These are phyloP conservation scores for Lichtheimia corymbifera DNA, from an alignment of 371 early-diverging fungal species.

Conservation along the genomic window DNA sequence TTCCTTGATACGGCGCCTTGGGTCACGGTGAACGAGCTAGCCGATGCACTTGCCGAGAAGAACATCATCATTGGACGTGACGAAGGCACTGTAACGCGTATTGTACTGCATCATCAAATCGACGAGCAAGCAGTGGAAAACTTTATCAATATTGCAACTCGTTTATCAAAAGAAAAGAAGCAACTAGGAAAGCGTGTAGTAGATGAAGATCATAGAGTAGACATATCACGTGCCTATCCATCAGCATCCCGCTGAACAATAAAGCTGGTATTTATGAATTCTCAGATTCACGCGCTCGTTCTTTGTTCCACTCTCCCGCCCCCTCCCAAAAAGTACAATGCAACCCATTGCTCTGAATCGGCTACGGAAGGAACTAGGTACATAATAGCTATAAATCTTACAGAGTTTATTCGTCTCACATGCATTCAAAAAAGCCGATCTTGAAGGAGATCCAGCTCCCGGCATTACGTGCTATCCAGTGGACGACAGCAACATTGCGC, in stretches of 20 bases:
- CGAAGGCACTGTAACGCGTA: slow-evolving; percentile 52
- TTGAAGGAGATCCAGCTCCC: slow-evolving; percentile 52
- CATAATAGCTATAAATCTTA: not conserved
- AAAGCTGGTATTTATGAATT: no score
- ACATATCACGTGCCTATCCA: slow-evolving; percentile 7
- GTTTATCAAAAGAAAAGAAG: slow-evolving; percentile 11
- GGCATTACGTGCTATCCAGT: slow-evolving; percentile 52
- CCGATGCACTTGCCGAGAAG: slow-evolving; percentile 42
- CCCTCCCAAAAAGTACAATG: not conserved
- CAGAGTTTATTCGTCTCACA: not conserved
- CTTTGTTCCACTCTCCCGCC: no score
- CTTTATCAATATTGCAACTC: slow-evolving; percentile 35
- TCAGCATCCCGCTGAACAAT: slow-evolving; percentile 1
- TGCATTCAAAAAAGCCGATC: slow-evolving; percentile 18
- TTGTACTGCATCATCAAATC: slow-evolving; percentile 81
- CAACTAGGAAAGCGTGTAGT: not conserved
- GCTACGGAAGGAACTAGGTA: slow-evolving; percentile 9
- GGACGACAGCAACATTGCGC: slow-evolving; percentile 37
- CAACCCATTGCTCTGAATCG: not conserved
- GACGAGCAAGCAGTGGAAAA: slow-evolving; percentile 56
- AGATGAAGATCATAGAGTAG: not conserved
- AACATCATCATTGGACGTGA: slow-evolving; percentile 58
- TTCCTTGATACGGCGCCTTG: slow-evolving; percentile 58
- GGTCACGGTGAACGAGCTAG: slow-evolving; percentile 50
- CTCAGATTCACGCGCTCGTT: no score